Evolutionary conservation across 352 stramenopile genomes (phyloP), one percentile per base, ranked within the genome.

Genomic region (Globisporangium polare): DNA sequence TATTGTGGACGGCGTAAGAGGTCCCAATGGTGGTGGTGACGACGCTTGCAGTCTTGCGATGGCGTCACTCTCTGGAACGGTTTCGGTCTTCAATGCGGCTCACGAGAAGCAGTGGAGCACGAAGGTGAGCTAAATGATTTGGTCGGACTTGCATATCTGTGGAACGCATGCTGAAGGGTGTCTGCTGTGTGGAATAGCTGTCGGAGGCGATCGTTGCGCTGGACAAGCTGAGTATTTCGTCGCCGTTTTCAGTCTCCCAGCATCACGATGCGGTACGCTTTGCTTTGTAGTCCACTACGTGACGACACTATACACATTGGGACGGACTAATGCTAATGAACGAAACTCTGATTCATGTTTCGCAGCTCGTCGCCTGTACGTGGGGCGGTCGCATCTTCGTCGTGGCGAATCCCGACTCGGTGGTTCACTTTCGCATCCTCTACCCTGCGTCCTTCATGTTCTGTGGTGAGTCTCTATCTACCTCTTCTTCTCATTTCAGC

Each of bases 311-410:
- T 13, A 20, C 12, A 24, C 26, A n/a, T 8, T n/a, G 4, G 18
- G 5, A 27, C 27, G 31, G 1, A 27, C 18, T 41, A 15, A 13
- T 56, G 20, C 24, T 58, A 22, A 24, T 26, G 29, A 33, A 33
- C 29, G 5, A 33, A 33, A 33, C 29, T 33, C 29, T 33, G 29
- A 7, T 33, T 4, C 1, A 17, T 27, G 3, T 24, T 15, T 13
- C 27, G 8, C 39, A 93, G 81, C 69, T 93, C 52, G 67, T 91
- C 9, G 75, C 69, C 3, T 90, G 80, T 46, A 91, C 78, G 33
- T 93, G 83, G 83, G 90, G 78, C 65, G 83, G 84, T 2, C 62
- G 76, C 55, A 58, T 91, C 26, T 88, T 79, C 59, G 72, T 72
- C 24, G 74, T 89, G 20, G 58, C 76, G 27, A 72, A 81, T 53